Base-by-base conservation (phyloP, 768 basidiomycete species). In the Naematelia aurantialba region DNA sequence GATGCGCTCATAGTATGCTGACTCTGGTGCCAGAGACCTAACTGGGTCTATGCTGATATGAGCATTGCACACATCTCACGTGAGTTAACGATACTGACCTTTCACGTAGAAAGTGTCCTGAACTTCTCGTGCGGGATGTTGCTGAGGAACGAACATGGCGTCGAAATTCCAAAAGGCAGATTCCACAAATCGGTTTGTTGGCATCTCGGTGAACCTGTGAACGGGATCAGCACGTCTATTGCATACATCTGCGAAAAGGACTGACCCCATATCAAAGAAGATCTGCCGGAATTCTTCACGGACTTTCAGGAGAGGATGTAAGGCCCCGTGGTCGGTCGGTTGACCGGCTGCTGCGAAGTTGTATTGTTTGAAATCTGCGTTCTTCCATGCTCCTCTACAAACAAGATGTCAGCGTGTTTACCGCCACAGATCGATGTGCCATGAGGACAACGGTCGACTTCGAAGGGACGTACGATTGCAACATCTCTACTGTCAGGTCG, bases 131-230 rank as follows among this genome's bases (percentile, higher is more conserved):
- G 96, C 96, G 5, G 96, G 96, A 80, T 99, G 96, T 76, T 98
- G 94, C 73, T 99, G 96, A 0, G 96, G 96, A 0, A 99, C 96
- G 77, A 94, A 99, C 65, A 99, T 82, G 1, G 93, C 86, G 77
- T 99, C 96, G 79, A 99, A 98, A 76, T 92, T 96, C 96, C 96
- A 99, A 83, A 98, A 99, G 31, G 89, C 89, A 21, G 91, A 94
- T 79, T 99, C 96, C 56, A 99, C 92, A 76, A 91, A 99, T 55
- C 87, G 85, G 51, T 86, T 85, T 8, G 96, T 98, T 13, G 93
- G 91, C 96, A 99, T 99, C 79, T 99, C 96, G 49, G 91, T 87
- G 79, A 98, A 99, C 10, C 94, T 98, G 14, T n/a, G 24, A 51
- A 22, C 14, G 12, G 24, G n/a, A n/a, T 56, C 25, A 52, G 56